Conservation (phyloP, 345 rosid species). For the Euphorbia tirucalli region DNA sequence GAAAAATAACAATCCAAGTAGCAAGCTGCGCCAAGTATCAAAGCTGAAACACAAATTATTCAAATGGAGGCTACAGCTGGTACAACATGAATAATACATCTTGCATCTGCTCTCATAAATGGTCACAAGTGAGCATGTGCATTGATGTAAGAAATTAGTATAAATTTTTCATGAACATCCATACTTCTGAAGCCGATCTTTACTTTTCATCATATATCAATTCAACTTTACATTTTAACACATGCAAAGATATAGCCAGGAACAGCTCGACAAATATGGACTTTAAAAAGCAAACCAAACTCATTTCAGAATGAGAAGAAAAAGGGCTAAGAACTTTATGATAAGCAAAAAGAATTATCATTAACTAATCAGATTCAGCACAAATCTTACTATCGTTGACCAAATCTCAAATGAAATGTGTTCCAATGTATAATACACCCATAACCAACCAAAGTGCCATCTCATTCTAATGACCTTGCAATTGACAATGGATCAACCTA, state of each 20-base stretch:
- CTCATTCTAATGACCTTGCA: background rate
- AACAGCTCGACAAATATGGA: background rate
- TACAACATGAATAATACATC: background rate
- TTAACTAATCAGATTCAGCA: background rate
- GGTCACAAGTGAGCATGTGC: background rate
- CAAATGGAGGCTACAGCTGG: background rate
- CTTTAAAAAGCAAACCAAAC: background rate
- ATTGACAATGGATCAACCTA: background rate
- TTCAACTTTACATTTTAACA: background rate
- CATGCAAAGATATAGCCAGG: background rate
- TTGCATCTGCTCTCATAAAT: background rate
- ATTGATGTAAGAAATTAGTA: background rate
- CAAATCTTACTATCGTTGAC: background rate
- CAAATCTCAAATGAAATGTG: background rate
- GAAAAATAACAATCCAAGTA: background rate
- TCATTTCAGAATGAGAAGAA: background rate
- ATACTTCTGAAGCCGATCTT: background rate
- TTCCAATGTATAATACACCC: background rate
- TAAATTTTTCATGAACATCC: background rate
- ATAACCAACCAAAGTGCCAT: background rate
- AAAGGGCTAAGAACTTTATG: background rate
- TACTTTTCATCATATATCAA: background rate
- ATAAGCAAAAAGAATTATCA: background rate
- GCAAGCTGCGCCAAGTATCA: background rate
- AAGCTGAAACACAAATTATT: background rate